Percentiles rank a stretch among this genome's conserved stretches.
phyloP scores from a whole-genome alignment of 306 rosid species.

The Spatholobus suberectus region DNA sequence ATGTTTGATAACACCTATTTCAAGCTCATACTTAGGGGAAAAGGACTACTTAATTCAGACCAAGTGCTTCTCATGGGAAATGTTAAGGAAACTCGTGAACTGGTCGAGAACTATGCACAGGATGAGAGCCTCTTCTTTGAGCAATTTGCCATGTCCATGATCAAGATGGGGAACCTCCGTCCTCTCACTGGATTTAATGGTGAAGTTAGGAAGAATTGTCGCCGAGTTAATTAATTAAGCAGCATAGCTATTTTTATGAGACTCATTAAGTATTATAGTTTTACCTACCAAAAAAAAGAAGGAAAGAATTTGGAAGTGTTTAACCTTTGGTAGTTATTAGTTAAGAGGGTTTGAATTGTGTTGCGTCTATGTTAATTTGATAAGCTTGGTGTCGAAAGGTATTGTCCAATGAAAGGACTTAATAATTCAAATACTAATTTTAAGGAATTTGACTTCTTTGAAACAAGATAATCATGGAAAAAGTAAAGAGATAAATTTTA shows the following conservation, averaged over 20 bases:
- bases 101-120: constrained; percentile 66
- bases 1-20: constrained; percentile 75
- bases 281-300: background rate
- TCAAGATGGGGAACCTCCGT: constrained; percentile 71
- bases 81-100: constrained; percentile 43
- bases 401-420: constrained; percentile 5
- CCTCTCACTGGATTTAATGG: constrained; percentile 78
- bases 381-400: constrained; percentile 6
- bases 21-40: constrained; percentile 69
- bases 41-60: constrained; percentile 80
- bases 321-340: background rate
- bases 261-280: background rate
- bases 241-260: background rate
- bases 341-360: constrained; percentile 10
- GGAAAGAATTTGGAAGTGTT: background rate
- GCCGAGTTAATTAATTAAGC: constrained; percentile 61
- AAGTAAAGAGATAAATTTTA: background rate
- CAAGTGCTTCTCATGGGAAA: constrained; percentile 75
- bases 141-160: constrained; percentile 82
- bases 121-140: constrained; percentile 70
- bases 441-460: background rate
- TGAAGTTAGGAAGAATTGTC: constrained; percentile 79
- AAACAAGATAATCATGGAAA: background rate
- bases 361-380: background rate
- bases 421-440: background rate